phyloP scores from a whole-genome alignment of 768 basidiomycete species.

The Agaricus blazei region DNA sequence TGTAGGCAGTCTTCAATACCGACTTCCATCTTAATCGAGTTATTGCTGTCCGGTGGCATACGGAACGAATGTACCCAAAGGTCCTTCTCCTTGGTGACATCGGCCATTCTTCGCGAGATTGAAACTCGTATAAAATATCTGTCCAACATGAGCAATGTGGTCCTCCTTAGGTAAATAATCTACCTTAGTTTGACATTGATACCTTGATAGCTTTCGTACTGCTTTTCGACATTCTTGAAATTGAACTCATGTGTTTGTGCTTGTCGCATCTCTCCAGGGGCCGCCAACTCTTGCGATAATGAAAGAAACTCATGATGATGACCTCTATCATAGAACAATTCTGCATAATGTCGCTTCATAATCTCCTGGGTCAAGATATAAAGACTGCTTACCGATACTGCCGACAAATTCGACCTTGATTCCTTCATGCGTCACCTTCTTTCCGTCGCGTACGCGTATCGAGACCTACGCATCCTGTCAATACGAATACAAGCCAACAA shows the following conservation, averaged over 20 bases:
- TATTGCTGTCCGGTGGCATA: slow-evolving; percentile 97
- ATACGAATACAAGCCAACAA: background rate
- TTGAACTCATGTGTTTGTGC: slow-evolving; percentile 95
- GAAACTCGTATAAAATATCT: slow-evolving; percentile 93
- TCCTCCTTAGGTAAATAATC: slow-evolving; percentile 18
- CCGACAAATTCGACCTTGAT: slow-evolving; percentile 98
- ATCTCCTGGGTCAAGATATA: background rate
- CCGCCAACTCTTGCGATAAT: slow-evolving; percentile 89
- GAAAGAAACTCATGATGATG: slow-evolving; percentile 99
- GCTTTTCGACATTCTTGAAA: slow-evolving; percentile 99
- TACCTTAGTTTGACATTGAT: slow-evolving; percentile 97
- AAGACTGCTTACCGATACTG: slow-evolving; percentile 68
- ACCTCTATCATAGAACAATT: slow-evolving; percentile 94
- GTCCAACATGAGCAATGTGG: slow-evolving; percentile 10
- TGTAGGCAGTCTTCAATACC: slow-evolving; percentile 99
- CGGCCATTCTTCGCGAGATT: slow-evolving; percentile 88
- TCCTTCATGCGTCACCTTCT: slow-evolving; percentile 91
- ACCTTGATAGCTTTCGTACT: slow-evolving; percentile 96
- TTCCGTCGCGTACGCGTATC: slow-evolving; percentile 89
- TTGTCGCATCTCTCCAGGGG: slow-evolving; percentile 95
- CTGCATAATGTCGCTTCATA: slow-evolving; percentile 26
- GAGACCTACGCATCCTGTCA: slow-evolving; percentile 48
- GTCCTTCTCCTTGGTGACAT: slow-evolving; percentile 89
- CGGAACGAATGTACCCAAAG: slow-evolving; percentile 98
- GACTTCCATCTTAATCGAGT: slow-evolving; percentile 99